Conservation (phyloP, 73 alveolate genomes). For the Halteria grandinella region DNA sequence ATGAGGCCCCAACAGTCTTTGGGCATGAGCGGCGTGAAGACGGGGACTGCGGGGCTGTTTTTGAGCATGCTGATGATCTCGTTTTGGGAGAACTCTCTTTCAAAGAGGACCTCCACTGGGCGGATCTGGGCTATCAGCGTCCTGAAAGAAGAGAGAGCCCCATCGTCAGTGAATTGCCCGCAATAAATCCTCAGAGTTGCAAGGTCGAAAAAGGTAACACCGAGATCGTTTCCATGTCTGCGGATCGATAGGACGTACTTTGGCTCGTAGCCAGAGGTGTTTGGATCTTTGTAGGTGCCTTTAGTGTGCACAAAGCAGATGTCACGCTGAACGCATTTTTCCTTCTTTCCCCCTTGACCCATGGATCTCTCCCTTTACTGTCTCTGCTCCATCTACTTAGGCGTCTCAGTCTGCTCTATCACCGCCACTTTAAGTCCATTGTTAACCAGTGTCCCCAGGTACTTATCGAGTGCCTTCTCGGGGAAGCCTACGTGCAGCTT, state of each 20-base stretch:
- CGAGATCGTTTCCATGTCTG: slow-evolving; percentile 28
- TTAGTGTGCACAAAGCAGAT: slow-evolving; percentile 86
- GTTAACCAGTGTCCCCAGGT: slow-evolving; percentile 77
- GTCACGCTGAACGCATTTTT: slow-evolving; percentile 77
- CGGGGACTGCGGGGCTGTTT: slow-evolving; percentile 61
- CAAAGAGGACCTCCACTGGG: slow-evolving; percentile 69
- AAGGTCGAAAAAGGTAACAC: slow-evolving; percentile 71
- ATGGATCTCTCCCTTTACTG: slow-evolving; percentile 24
- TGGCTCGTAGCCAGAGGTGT: slow-evolving; percentile 34
- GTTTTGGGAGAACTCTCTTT: slow-evolving; percentile 33
- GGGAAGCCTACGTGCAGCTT: slow-evolving; percentile 89
- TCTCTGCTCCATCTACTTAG: slow-evolving; percentile 81
- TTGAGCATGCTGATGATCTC: slow-evolving; percentile 58
- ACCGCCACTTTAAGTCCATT: slow-evolving; percentile 92
- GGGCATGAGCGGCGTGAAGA: slow-evolving; percentile 39
- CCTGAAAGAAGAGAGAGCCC: slow-evolving; percentile 53
- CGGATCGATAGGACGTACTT: slow-evolving; percentile 50
- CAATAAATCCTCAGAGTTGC: slow-evolving; percentile 43
- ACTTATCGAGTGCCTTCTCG: slow-evolving; percentile 85
- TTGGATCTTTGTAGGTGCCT: slow-evolving; percentile 64
- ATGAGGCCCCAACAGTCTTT: slow-evolving; percentile 33
- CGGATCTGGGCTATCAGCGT: slow-evolving; percentile 61
- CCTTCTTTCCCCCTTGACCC: not conserved
- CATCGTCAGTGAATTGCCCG: slow-evolving; percentile 63
- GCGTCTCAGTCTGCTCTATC: slow-evolving; percentile 93